A percentile compares a stretch with the other conserved stretches of the same genome.
Evolutionary conservation across 2,329 filamentous ascomycete genomes (phyloP).

Genomic region (Diaporthe caulivora): DNA sequence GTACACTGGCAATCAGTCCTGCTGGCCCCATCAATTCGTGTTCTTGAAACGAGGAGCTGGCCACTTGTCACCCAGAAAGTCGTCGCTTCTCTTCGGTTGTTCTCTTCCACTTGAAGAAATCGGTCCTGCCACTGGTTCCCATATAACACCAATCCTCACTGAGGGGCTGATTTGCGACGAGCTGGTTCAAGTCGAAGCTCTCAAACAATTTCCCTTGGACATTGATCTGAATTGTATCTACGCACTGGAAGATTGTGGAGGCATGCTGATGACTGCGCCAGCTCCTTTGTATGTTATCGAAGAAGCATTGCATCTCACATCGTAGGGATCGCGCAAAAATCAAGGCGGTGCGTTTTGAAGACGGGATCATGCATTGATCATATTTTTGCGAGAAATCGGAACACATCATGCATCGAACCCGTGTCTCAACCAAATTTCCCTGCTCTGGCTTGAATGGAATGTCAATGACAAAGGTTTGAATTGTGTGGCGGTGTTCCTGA

Average conservation of each 20-base stretch:
- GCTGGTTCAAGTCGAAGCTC: not conserved
- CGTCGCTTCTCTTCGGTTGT: not conserved
- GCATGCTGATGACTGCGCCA: accelerated
- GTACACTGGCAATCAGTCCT: not conserved
- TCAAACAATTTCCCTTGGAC: not conserved
- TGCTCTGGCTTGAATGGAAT: not conserved
- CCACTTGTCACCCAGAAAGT: not conserved
- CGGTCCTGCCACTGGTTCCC: accelerated
- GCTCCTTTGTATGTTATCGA: accelerated
- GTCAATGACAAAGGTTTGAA: not conserved
- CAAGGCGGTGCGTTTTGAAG: not conserved
- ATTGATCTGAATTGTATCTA: not conserved
- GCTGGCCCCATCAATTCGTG: not conserved
- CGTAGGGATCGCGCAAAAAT: not conserved
- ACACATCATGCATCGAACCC: not conserved
- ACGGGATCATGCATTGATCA: not conserved
- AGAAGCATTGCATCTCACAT: not conserved
- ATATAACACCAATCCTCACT: not conserved
- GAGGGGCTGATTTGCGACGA: not conserved
- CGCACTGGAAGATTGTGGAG: not conserved
- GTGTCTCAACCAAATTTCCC: not conserved
- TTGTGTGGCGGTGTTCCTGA: not conserved
- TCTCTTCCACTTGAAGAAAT: not conserved
- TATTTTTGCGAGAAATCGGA: accelerated
- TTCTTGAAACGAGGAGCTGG: not conserved